phyloP scores from a whole-genome alignment of 345 rosid genomes.

The Citrus hindsii region DNA sequence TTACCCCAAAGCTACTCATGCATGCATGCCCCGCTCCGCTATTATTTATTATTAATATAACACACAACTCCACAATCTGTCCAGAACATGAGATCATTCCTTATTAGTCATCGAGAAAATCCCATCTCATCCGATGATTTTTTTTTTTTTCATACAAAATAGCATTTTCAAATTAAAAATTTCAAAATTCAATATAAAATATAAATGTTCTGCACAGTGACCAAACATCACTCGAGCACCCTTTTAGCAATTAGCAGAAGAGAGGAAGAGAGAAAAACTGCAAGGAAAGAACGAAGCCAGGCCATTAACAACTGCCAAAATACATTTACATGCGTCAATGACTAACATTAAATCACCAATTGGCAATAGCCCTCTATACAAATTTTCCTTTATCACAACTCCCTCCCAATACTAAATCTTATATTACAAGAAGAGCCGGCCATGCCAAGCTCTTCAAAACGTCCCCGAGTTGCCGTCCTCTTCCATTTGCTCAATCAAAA shows the following conservation, averaged over 20 bases:
- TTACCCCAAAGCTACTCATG: too few relatives aligned
- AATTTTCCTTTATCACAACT: conserved; percentile 1
- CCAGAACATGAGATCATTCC: neutral
- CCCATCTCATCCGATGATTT: too few relatives aligned
- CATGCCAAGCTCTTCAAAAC: conserved; percentile 16
- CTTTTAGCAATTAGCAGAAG: neutral
- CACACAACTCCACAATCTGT: too few relatives aligned
- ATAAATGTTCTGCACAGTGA: neutral
- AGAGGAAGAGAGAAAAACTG: neutral
- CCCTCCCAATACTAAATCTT: conserved; percentile 12
- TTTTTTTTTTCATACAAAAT: too few relatives aligned
- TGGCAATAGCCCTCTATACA: conserved; percentile 29
- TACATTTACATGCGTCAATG: conserved; percentile 29
- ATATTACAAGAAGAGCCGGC: conserved; percentile 35
- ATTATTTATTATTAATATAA: too few relatives aligned
- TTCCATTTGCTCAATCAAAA: conserved; percentile 24
- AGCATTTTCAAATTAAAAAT: neutral
- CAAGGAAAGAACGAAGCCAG: neutral
- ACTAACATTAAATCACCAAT: conserved; percentile 33
- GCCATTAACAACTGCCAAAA: conserved; percentile 14
- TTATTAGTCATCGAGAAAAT: too few relatives aligned
- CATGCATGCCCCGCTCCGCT: neutral
- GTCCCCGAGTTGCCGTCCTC: conserved; percentile 16
- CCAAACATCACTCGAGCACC: too few relatives aligned
- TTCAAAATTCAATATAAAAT: too few relatives aligned